Conservation (phyloP, 75 land plant genomes). For the Azolla pinnata region DNA sequence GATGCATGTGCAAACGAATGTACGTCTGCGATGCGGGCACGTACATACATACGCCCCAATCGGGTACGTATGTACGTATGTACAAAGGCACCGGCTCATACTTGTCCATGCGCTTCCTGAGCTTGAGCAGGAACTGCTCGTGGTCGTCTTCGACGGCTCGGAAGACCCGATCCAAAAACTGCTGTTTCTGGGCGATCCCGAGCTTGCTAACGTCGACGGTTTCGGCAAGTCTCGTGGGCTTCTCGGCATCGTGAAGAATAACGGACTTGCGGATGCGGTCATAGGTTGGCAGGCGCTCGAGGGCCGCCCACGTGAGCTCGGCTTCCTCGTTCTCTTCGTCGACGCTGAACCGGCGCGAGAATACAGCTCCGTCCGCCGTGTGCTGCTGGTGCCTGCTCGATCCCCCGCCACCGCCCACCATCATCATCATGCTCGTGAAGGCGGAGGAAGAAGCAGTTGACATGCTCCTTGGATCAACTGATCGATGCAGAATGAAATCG, state of each 20-base stretch:
- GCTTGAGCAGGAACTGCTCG: slow-evolving; percentile 54
- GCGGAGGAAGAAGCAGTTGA: no score
- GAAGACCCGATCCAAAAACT: slow-evolving; percentile 43
- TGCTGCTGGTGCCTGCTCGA: no score
- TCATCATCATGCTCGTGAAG: no score
- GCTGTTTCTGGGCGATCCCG: slow-evolving; percentile 34
- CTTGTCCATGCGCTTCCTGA: slow-evolving; percentile 62
- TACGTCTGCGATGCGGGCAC: no score
- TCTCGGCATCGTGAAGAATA: slow-evolving; percentile 32
- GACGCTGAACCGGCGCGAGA: slow-evolving; percentile 28
- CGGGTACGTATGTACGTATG: not conserved
- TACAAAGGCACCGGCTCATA: no score
- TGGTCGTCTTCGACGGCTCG: slow-evolving; percentile 60
- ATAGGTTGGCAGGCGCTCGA: slow-evolving; percentile 81
- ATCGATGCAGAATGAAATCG: no score
- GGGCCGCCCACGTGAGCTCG: slow-evolving; percentile 68
- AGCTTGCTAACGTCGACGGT: slow-evolving; percentile 52
- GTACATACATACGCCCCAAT: not conserved
- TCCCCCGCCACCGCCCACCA: no score
- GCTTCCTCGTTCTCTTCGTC: slow-evolving; percentile 62
- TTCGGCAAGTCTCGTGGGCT: slow-evolving; percentile 22
- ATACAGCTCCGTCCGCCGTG: slow-evolving; percentile 22
- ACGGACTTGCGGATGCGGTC: slow-evolving; percentile 58
- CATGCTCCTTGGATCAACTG: no score
- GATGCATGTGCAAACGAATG: no score